These are phyloP conservation scores for Casaregolazyma suthepensis DNA, from an alignment of 1,139 yeast species.

Conservation along the genomic window DNA sequence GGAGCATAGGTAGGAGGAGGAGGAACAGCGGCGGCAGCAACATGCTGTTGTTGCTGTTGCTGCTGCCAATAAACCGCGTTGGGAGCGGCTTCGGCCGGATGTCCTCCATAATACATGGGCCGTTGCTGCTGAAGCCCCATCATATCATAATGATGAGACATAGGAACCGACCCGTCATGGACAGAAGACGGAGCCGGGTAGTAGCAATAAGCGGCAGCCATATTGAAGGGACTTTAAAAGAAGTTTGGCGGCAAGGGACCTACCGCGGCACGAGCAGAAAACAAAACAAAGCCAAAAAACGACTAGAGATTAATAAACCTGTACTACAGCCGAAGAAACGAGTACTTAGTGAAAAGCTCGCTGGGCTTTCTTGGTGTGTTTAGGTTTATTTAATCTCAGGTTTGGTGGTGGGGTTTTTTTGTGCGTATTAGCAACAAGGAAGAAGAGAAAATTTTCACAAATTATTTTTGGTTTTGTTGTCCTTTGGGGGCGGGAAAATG, in stretches of 20 bases:
- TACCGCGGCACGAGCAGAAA: background rate
- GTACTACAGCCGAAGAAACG: slow-evolving; percentile 6
- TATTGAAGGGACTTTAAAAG: background rate
- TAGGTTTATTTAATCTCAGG: slow-evolving; percentile 7
- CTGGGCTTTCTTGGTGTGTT: slow-evolving; percentile 1
- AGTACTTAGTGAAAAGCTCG: slow-evolving; percentile 10
- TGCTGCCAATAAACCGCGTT: slow-evolving; percentile 8
- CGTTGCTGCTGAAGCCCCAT: slow-evolving; percentile 6
- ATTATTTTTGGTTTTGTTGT: background rate
- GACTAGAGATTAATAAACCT: background rate
- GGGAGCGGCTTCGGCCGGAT: slow-evolving; percentile 1
- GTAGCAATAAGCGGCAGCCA: background rate
- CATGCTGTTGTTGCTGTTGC: slow-evolving; percentile 7
- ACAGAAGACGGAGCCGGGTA: background rate
- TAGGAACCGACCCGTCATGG: background rate
- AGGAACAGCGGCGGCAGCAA: slow-evolving; percentile 11
- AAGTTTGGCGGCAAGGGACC: background rate
- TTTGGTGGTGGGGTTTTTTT: background rate
- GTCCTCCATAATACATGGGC: background rate
- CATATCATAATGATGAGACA: slow-evolving; percentile 1
- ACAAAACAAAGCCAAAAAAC: background rate
- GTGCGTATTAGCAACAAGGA: slow-evolving; percentile 7
- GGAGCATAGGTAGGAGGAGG: slow-evolving; percentile 7
- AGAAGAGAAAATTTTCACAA: slow-evolving; percentile 7
- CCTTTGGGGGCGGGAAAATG: background rate